Percentiles rank a stretch among this genome's conserved stretches.
Evolutionary conservation across 208 protist genomes (phyloP).

Genomic region (Novymonas esmeraldas): DNA sequence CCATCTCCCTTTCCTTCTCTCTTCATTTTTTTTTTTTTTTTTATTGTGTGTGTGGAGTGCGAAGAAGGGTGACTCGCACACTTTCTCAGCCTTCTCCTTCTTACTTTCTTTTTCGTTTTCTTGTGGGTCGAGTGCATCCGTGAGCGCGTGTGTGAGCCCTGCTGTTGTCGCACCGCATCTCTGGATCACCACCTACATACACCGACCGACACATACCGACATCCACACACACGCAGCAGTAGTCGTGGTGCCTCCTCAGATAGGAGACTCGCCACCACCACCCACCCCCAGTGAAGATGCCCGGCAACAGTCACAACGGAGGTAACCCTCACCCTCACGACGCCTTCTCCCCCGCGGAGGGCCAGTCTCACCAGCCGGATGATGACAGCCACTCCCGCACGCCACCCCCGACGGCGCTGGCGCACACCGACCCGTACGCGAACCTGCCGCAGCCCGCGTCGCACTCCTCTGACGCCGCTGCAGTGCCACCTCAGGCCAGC

Average conservation of each 20-base stretch:
- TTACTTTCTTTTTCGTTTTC: conserved; percentile 2
- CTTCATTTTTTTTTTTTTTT: not conserved
- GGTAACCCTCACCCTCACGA: not conserved
- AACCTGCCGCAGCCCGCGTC: not conserved
- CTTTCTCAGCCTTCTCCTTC: no score
- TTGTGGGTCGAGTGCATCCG: not conserved
- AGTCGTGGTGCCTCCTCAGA: no score
- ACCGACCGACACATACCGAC: not conserved
- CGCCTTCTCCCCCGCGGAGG: conserved; percentile 7
- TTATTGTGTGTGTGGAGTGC: not conserved
- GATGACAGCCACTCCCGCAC: conserved; percentile 1
- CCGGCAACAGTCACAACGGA: conserved; percentile 10
- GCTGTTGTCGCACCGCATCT: no score
- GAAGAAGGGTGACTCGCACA: not conserved
- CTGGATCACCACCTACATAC: not conserved
- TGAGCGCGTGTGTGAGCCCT: no score
- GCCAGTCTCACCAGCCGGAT: not conserved
- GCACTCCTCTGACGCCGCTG: conserved; percentile 4
- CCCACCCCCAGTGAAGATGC: not conserved
- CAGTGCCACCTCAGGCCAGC: no score
- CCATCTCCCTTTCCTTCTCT: not conserved
- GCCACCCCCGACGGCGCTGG: not conserved
- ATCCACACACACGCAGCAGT: not conserved
- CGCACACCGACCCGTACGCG: conserved; percentile 2
- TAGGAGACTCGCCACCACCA: no score